Conservation (phyloP, 495 filamentous ascomycete genomes). For the Penicillium roqueforti region DNA sequence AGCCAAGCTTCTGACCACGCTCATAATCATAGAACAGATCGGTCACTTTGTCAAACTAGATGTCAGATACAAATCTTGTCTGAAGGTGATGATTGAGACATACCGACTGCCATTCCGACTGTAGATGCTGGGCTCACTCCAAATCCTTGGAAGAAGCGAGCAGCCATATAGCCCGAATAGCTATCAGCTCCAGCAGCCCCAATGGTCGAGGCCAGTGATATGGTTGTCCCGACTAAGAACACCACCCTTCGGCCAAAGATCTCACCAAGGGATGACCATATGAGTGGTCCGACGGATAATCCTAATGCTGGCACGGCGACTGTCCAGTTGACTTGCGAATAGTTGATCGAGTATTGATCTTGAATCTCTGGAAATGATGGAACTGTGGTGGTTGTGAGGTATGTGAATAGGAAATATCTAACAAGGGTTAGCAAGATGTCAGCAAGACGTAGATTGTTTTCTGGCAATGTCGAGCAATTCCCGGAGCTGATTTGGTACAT, state of each 20-base stretch:
- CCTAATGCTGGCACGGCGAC: slow-evolving; percentile 59
- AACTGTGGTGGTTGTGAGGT: slow-evolving; percentile 59
- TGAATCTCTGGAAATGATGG: slow-evolving; percentile 54
- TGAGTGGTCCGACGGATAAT: slow-evolving; percentile 52
- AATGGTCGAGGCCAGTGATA: slow-evolving; percentile 51
- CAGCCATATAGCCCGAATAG: slow-evolving; percentile 54
- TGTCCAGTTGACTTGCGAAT: slow-evolving; percentile 59
- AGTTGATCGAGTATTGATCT: slow-evolving; percentile 43
- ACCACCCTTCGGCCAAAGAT: slow-evolving; percentile 55
- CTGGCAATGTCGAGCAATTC: too few relatives aligned
- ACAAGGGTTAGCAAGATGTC: neutral
- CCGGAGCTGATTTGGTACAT: slow-evolving; percentile 11
- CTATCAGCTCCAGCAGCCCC: slow-evolving; percentile 45
- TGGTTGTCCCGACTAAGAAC: slow-evolving; percentile 51
- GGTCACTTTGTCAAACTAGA: slow-evolving; percentile 21
- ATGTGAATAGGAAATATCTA: slow-evolving; percentile 63
- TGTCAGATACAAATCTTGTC: neutral
- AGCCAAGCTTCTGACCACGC: slow-evolving; percentile 56
- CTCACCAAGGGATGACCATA: slow-evolving; percentile 56
- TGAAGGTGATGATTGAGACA: neutral
- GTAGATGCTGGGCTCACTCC: slow-evolving; percentile 56
- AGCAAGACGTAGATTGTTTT: neutral
- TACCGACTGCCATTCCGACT: slow-evolving; percentile 57
- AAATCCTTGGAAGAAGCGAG: slow-evolving; percentile 59
- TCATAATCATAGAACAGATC: slow-evolving; percentile 59